Evolutionary conservation across 306 rosid species (phyloP).

Genomic region (Ormosia emarginata): DNA sequence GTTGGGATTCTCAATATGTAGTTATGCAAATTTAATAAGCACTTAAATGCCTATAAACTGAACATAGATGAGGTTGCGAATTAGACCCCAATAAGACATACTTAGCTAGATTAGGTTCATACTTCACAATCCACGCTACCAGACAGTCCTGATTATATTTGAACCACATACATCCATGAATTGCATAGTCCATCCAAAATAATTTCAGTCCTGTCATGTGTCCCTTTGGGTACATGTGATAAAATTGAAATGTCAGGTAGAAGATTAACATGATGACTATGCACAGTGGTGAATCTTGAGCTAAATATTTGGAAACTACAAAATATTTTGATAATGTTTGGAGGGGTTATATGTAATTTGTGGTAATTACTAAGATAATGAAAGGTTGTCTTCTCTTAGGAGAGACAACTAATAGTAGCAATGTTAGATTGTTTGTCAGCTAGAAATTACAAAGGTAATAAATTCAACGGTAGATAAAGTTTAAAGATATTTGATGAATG

Average conservation of each 20-base stretch:
- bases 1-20: no score
- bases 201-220: not conserved
- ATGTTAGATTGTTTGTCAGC: not conserved
- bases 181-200: not conserved
- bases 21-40: not conserved
- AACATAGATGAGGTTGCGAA: not conserved
- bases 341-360: not conserved
- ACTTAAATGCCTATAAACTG: not conserved
- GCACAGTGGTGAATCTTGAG: not conserved
- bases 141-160: not conserved
- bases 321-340: not conserved
- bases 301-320: not conserved
- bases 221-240: not conserved
- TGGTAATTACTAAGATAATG: not conserved
- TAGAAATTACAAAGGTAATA: not conserved
- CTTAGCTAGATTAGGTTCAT: not conserved
- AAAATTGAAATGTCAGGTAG: not conserved
- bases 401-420: not conserved
- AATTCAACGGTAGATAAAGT: no score
- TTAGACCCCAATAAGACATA: not conserved
- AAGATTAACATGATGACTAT: not conserved
- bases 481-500: no score
- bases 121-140: not conserved
- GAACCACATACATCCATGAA: constrained; percentile 5
- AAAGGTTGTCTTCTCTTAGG: not conserved